phyloP scores from a whole-genome alignment of 768 basidiomycete species.

The Lactarius deliciosus region DNA sequence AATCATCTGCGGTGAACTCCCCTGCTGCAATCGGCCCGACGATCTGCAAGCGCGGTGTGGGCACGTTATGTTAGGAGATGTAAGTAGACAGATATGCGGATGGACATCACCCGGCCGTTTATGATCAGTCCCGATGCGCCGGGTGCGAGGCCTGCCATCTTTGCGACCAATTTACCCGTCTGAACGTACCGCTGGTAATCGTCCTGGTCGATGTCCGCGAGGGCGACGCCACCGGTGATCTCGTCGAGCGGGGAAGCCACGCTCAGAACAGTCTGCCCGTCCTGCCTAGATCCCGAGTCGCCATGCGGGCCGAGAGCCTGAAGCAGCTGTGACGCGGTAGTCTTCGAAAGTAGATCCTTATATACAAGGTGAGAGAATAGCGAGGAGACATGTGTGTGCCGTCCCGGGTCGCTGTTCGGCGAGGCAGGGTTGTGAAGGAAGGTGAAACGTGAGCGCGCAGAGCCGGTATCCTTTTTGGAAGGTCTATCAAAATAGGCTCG shows the following conservation, averaged over 20 bases:
- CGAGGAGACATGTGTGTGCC: slow-evolving; percentile 41
- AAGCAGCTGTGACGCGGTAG: slow-evolving; percentile 42
- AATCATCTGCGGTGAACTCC: slow-evolving; percentile 70
- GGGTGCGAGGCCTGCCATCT: slow-evolving; percentile 56
- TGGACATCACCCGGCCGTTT: slow-evolving; percentile 75
- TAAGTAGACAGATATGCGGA: not conserved
- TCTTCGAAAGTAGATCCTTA: slow-evolving; percentile 41
- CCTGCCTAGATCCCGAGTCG: slow-evolving; percentile 19
- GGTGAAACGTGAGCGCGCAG: slow-evolving; percentile 57
- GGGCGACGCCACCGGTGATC: slow-evolving; percentile 39
- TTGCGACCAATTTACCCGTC: slow-evolving; percentile 48
- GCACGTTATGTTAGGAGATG: slow-evolving; percentile 10
- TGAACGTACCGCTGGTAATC: slow-evolving; percentile 46
- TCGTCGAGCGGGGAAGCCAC: slow-evolving; percentile 36
- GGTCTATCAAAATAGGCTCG: slow-evolving; percentile 8
- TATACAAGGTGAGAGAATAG: slow-evolving; percentile 52
- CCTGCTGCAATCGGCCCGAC: slow-evolving; percentile 66
- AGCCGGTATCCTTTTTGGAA: slow-evolving; percentile 40
- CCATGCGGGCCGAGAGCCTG: slow-evolving; percentile 39
- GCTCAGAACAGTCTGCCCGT: slow-evolving; percentile 43
- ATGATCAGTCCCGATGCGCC: slow-evolving; percentile 66
- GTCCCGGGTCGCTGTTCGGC: slow-evolving; percentile 26
- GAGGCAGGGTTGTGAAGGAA: slow-evolving; percentile 72
- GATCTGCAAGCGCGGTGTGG: slow-evolving; percentile 48
- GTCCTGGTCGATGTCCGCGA: slow-evolving; percentile 38